These are phyloP conservation scores for Ascosphaera aggregata DNA, from an alignment of 2,329 filamentous ascomycete species.

Conservation along the genomic window DNA sequence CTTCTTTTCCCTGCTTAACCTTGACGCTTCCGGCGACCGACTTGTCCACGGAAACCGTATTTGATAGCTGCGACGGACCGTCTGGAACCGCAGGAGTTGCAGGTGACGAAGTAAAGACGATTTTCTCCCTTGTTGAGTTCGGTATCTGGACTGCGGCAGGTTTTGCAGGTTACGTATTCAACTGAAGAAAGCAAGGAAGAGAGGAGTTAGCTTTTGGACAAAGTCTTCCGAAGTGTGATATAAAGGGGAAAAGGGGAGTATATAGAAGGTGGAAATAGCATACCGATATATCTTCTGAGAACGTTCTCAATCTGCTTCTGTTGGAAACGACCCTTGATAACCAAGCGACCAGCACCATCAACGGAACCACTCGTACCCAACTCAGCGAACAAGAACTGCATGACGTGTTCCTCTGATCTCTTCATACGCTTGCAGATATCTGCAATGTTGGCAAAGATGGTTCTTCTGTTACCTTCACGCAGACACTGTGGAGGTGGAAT, in stretches of 20 bases:
- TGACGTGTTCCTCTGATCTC: slow-evolving; percentile 92
- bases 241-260: not conserved
- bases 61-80: slow-evolving; percentile 95
- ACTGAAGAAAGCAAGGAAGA: slow-evolving; percentile 24
- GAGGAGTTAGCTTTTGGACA: not conserved
- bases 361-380: slow-evolving; percentile 93
- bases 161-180: slow-evolving; percentile 98
- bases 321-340: slow-evolving; percentile 99
- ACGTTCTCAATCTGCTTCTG: slow-evolving; percentile 99
- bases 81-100: slow-evolving; percentile 66
- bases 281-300: slow-evolving; percentile 80
- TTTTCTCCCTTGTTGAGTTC: slow-evolving; percentile 98
- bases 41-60: slow-evolving; percentile 98
- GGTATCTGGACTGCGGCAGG: slow-evolving; percentile 81
- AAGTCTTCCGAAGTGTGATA: not conserved
- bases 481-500: slow-evolving; percentile 96
- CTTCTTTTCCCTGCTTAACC: too few species aligned
- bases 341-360: slow-evolving; percentile 73
- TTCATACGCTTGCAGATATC: slow-evolving; percentile 99
- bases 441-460: slow-evolving; percentile 96
- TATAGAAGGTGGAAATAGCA: slow-evolving; percentile 17
- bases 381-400: slow-evolving; percentile 90
- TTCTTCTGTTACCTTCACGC: slow-evolving; percentile 99
- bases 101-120: slow-evolving; percentile 95
- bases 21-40: slow-evolving; percentile 90